These are phyloP conservation scores for Styphnolobium japonicum DNA, from an alignment of 306 rosid genomes.

Conservation along the genomic window DNA sequence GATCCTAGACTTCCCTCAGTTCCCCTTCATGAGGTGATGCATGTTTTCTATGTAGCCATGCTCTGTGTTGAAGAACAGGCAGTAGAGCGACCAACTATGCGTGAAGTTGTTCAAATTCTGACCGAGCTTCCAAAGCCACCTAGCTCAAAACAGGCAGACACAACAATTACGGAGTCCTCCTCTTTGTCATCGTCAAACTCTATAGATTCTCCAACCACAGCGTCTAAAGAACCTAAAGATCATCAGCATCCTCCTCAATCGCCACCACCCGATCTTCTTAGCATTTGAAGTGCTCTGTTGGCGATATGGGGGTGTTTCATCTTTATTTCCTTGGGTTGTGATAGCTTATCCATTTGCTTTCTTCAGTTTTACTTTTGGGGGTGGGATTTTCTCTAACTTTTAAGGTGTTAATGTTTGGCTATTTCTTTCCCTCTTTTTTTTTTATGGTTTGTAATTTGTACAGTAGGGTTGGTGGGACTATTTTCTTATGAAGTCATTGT, in stretches of 20 bases:
- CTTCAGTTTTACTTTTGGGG: conserved; percentile 24
- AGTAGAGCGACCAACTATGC: conserved; percentile 75
- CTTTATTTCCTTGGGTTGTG: conserved; percentile 36
- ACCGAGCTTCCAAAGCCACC: conserved; percentile 76
- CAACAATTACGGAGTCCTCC: conserved; percentile 43
- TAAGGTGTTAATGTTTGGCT: conserved; percentile 42
- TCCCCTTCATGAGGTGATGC: conserved; percentile 53
- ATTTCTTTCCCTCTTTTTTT: conserved; percentile 6
- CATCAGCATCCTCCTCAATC: conserved; percentile 48
- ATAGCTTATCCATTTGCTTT: conserved; percentile 27
- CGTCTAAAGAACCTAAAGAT: conserved; percentile 48
- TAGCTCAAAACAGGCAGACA: conserved; percentile 49
- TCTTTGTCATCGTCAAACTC: conserved; percentile 42
- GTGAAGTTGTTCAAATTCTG: conserved; percentile 83
- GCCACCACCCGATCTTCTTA: conserved; percentile 84
- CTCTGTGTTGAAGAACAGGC: conserved; percentile 82
- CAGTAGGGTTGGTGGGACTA: conserved; percentile 65
- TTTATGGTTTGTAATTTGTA: conserved; percentile 50
- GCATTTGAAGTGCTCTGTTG: conserved; percentile 58
- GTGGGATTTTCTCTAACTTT: conserved; percentile 52
- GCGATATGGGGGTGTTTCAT: conserved; percentile 30
- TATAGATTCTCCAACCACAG: conserved; percentile 46
- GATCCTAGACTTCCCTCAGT: conserved; percentile 55
- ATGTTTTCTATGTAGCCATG: conserved; percentile 80
- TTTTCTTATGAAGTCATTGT: conserved; percentile 22